Base-by-base conservation (phyloP, 2,329 filamentous ascomycete species). In the Ophiostoma ulmi region DNA sequence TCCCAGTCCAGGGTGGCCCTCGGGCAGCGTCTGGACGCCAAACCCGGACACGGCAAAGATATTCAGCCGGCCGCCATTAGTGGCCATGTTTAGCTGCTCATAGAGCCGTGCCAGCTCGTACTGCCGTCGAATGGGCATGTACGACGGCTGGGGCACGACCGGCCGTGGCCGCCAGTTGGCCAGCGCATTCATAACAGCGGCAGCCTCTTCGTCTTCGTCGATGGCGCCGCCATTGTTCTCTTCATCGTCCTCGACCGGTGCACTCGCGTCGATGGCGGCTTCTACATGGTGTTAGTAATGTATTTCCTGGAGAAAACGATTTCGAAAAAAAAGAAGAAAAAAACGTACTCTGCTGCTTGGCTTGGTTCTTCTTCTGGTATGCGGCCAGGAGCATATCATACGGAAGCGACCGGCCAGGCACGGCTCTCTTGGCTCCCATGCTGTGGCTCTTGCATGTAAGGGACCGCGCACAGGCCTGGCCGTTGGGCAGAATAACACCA, bases 321-420 rank as follows among this genome's bases (percentile, higher is more conserved):
- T 10, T 26, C n/a, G n/a, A 58, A 11, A 11, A 26, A 8, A 58
- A 3, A 13, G 8, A 11, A 26, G 1, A n/a, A 22, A 10, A 22
- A 64, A 10, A 65, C 63, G 3, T 22, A 65, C 63, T 65, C 41
- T 98, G 95, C 82, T 97, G 92, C 77, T 97, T 97, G 31, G 95
- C 95, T 80, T 98, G 95, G 76, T 99, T 99, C 84, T 97, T 98
- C 85, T 98, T 97, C 79, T 95, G 92, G 77, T 95, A 95, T 8
- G 91, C 90, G 17, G 91, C 89, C 52, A 97, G 85, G 55, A 97
- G 83, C 90, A 97, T 95, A 79, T 97, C 93, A 77, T 97, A 97
- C 1, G 94, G 94, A 72, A 97, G 81, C 64, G 91, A 95, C 73
- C 94, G 86, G 0, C 94, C 94, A 5, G 92, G 91, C 3, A 97